Evolutionary conservation across 768 basidiomycete species (phyloP).

Genomic region (Trametes cinnabarina): DNA sequence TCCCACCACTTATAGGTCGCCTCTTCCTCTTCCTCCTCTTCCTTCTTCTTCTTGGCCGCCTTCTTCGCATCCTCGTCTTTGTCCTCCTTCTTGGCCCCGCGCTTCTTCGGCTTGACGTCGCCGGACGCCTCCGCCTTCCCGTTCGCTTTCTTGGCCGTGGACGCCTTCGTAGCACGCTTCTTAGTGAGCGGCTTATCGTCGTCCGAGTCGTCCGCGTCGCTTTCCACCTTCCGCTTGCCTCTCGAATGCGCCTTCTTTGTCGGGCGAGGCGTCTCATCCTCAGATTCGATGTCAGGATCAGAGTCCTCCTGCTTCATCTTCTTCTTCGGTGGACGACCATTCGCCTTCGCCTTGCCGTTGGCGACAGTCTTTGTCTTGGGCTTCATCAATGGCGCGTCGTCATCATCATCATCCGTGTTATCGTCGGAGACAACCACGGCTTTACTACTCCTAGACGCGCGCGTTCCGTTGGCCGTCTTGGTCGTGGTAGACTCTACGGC

Average conservation of each 20-base stretch:
- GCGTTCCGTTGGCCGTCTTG: slow-evolving; percentile 34
- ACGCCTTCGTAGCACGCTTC: slow-evolving; percentile 35
- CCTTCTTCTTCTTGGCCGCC: slow-evolving; percentile 53
- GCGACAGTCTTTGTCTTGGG: slow-evolving; percentile 45
- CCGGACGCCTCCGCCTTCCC: slow-evolving; percentile 41
- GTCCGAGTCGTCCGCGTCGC: slow-evolving; percentile 46
- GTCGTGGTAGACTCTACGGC: slow-evolving; percentile 40
- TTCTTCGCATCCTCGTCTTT: slow-evolving; percentile 28
- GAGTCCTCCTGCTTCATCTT: slow-evolving; percentile 41
- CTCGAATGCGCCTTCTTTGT: slow-evolving; percentile 29
- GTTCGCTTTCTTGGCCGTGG: slow-evolving; percentile 47
- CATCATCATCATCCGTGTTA: slow-evolving; percentile 42
- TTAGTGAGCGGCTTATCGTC: slow-evolving; percentile 49
- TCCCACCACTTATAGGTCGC: slow-evolving; percentile 90
- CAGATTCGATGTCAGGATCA: slow-evolving; percentile 26
- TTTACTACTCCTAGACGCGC: slow-evolving; percentile 34
- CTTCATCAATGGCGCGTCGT: slow-evolving; percentile 42
- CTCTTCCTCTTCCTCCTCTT: slow-evolving; percentile 70
- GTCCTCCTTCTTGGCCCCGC: slow-evolving; percentile 43
- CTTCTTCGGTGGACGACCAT: slow-evolving; percentile 54
- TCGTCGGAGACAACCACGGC: slow-evolving; percentile 36
- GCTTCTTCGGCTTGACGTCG: slow-evolving; percentile 37
- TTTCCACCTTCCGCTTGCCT: slow-evolving; percentile 39
- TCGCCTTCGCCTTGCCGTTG: slow-evolving; percentile 45
- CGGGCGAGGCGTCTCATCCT: slow-evolving; percentile 33